Evolutionary conservation across 2,329 filamentous ascomycete species (phyloP).

Genomic region (Chaetomiaceae sp.): DNA sequence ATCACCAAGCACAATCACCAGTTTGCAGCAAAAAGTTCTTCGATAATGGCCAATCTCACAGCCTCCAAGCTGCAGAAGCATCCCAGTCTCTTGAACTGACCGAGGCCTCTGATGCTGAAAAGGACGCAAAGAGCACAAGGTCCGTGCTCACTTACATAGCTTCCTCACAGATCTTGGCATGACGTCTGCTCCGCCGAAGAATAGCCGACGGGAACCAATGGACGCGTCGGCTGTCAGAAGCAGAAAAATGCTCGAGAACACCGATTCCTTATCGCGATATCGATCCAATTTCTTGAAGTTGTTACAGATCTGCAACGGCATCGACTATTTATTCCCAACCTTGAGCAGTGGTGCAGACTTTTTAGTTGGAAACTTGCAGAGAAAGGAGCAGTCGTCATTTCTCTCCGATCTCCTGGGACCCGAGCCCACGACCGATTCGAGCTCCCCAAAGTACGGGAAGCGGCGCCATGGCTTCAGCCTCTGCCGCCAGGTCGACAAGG

Average conservation of each 20-base stretch:
- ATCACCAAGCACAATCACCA: too few relatives aligned
- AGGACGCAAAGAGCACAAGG: neutral
- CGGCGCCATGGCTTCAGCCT: slow-evolving; percentile 23
- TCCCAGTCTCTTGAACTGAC: too few relatives aligned
- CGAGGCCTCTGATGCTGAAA: too few relatives aligned
- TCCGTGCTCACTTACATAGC: neutral
- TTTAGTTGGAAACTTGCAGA: neutral
- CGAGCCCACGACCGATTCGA: neutral
- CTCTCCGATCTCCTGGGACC: neutral
- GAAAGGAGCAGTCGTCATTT: neutral
- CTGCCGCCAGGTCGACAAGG: slow-evolving; percentile 18
- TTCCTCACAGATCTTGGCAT: neutral
- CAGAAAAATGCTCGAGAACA: slow-evolving; percentile 13
- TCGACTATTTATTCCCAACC: neutral
- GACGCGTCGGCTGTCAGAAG: slow-evolving; percentile 9
- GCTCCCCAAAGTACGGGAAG: neutral
- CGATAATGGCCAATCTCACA: too few relatives aligned
- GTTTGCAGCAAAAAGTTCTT: too few relatives aligned
- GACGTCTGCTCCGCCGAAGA: slow-evolving; percentile 11
- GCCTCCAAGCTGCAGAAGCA: too few relatives aligned
- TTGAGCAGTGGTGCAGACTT: neutral
- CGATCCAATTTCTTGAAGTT: neutral
- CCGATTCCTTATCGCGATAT: slow-evolving; percentile 17
- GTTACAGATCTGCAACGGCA: neutral
- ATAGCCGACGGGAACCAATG: slow-evolving; percentile 15